Conservation (phyloP, 352 stramenopile species). For the Phytophthora parvispora region DNA sequence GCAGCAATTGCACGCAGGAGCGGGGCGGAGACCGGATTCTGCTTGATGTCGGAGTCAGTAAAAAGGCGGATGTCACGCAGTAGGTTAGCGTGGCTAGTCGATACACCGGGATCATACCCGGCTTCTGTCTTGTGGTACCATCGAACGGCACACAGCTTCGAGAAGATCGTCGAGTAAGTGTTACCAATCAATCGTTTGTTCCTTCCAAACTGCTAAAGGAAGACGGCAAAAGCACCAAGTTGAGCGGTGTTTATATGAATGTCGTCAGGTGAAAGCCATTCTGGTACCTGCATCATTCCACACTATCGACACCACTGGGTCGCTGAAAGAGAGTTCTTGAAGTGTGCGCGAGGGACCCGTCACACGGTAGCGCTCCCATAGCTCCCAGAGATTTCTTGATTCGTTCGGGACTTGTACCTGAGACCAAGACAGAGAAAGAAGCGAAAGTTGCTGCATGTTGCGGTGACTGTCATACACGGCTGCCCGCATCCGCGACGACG, state of each 20-base stretch:
- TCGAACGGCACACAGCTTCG: background rate
- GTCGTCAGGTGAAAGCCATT: background rate
- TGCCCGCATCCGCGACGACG: background rate
- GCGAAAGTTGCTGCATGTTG: background rate
- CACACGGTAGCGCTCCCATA: background rate
- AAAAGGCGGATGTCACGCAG: background rate
- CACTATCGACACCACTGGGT: background rate
- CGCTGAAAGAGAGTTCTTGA: background rate
- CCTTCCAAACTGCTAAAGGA: background rate
- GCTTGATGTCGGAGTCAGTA: background rate
- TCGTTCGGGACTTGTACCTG: background rate
- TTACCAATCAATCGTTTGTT: background rate
- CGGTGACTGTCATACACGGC: background rate
- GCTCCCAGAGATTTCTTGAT: background rate
- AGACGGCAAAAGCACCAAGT: background rate
- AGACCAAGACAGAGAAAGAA: background rate
- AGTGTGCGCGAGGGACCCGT: background rate
- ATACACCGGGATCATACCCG: background rate
- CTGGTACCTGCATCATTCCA: background rate
- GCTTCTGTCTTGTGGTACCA: background rate
- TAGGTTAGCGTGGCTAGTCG: background rate
- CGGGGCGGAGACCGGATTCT: background rate
- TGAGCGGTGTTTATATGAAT: background rate
- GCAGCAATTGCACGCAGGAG: background rate
- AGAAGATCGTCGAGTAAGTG: background rate